A percentile compares a stretch with the other conserved stretches of the same genome.
These are phyloP conservation scores for Aspergillus udagawae DNA, from an alignment of 2,329 filamentous ascomycete genomes.

Conservation along the genomic window DNA sequence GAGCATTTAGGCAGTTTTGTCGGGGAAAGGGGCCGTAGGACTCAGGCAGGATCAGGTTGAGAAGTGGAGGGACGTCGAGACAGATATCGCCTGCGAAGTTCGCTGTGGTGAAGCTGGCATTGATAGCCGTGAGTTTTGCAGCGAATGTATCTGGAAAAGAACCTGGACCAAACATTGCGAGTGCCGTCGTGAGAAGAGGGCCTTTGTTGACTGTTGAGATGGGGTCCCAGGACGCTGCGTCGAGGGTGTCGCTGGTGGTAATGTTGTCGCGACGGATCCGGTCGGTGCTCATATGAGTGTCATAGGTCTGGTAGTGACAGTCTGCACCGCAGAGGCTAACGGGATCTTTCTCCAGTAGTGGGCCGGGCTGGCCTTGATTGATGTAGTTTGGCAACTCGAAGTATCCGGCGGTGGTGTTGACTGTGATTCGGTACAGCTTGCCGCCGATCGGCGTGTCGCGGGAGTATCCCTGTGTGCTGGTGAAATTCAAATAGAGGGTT, in stretches of 20 bases:
- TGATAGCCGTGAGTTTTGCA: not conserved
- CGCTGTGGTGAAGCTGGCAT: not conserved
- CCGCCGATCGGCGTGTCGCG: not conserved
- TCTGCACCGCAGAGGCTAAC: conserved; percentile 1
- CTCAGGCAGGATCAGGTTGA: not conserved
- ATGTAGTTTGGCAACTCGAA: conserved; percentile 31
- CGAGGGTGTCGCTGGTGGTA: not conserved
- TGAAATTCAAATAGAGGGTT: conserved; percentile 25
- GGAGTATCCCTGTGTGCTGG: not conserved
- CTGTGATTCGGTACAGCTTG: conserved; percentile 16
- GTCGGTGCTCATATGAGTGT: not conserved
- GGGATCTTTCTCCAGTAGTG: conserved; percentile 11
- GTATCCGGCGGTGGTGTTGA: conserved; percentile 29
- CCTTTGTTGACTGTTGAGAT: conserved; percentile 8
- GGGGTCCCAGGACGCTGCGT: not conserved
- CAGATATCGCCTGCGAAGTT: not conserved
- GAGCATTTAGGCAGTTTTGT: not conserved
- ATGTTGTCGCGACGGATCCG: not conserved
- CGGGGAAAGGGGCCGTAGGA: not conserved
- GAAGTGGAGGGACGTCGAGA: not conserved
- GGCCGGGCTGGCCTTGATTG: conserved; percentile 19
- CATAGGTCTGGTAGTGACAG: not conserved
- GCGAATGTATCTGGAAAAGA: conserved; percentile 15
- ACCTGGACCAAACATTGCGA: conserved; percentile 21
- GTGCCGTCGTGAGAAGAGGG: conserved; percentile 16